A percentile compares a stretch with the other conserved stretches of the same genome.
These are phyloP conservation scores for Aphanomyces invadans DNA, from an alignment of 352 stramenopile species.

Conservation along the genomic window DNA sequence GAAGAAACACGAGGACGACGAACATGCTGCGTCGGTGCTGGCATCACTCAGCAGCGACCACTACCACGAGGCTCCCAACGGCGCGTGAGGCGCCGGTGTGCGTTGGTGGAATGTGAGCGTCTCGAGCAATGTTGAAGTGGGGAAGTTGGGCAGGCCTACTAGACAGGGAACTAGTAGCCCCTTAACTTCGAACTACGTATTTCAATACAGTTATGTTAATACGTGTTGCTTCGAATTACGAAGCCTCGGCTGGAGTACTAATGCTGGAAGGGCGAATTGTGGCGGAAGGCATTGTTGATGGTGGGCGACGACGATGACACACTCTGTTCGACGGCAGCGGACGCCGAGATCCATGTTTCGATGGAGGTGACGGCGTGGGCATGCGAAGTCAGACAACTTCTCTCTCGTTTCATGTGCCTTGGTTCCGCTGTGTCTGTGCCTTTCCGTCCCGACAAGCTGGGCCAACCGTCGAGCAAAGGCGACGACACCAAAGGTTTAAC, in stretches of 20 bases:
- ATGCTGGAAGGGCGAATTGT: not conserved
- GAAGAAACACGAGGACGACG: not conserved
- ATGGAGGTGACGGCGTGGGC: slow-evolving; percentile 19
- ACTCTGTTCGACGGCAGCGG: not conserved
- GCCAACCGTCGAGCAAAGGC: no score
- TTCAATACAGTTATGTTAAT: not conserved
- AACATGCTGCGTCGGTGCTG: not conserved
- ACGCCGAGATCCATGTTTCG: slow-evolving; percentile 10
- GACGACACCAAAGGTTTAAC: not conserved
- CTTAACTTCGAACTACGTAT: not conserved
- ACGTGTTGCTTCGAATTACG: not conserved
- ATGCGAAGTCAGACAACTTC: slow-evolving; percentile 11
- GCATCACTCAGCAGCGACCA: not conserved
- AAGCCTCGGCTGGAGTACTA: not conserved
- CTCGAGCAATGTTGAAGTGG: no score
- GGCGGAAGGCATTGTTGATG: not conserved
- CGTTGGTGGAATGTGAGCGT: not conserved
- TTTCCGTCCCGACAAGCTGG: not conserved
- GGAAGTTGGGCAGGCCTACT: no score
- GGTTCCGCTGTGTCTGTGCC: not conserved
- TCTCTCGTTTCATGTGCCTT: slow-evolving; percentile 11
- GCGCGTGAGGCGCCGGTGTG: not conserved
- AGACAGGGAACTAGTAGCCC: no score
- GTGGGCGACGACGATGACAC: not conserved
- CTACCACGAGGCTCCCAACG: slow-evolving; percentile 4